phyloP scores from a whole-genome alignment of 345 rosid genomes.

The Ceriops decandra region DNA sequence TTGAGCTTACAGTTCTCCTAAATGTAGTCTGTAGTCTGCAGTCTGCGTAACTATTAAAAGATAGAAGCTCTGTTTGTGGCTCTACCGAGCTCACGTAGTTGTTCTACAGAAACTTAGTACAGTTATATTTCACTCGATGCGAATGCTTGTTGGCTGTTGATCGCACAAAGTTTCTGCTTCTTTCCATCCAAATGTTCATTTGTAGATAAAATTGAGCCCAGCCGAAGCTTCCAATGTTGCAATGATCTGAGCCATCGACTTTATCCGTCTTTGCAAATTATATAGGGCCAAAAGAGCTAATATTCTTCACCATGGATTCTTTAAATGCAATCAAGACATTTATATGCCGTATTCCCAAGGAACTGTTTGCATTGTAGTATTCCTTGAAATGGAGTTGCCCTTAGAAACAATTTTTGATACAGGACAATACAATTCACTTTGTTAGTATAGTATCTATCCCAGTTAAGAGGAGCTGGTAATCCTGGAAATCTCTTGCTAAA shows the following conservation, averaged over 20 bases:
- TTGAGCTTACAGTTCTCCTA: not conserved
- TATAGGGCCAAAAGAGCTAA: too few species aligned
- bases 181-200: not conserved
- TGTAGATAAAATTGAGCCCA: too few species aligned
- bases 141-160: slow-evolving; percentile 19
- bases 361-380: not conserved
- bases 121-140: slow-evolving; percentile 20
- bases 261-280: too few species aligned
- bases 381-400: not conserved
- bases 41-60: not conserved
- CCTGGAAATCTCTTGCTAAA: too few species aligned
- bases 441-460: too few species aligned
- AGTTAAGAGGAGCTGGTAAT: too few species aligned
- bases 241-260: too few species aligned
- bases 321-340: not conserved
- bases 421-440: too few species aligned
- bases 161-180: slow-evolving; percentile 1
- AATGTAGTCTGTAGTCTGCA: not conserved
- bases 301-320: too few species aligned
- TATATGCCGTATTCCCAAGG: not conserved
- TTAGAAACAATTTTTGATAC: not conserved
- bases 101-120: not conserved
- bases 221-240: too few species aligned
- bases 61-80: not conserved
- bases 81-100: slow-evolving; percentile 4